A percentile compares a stretch with the other conserved stretches of the same genome.
Conservation (phyloP, 2,329 filamentous ascomycete species). For the Clarireedia paspali region DNA sequence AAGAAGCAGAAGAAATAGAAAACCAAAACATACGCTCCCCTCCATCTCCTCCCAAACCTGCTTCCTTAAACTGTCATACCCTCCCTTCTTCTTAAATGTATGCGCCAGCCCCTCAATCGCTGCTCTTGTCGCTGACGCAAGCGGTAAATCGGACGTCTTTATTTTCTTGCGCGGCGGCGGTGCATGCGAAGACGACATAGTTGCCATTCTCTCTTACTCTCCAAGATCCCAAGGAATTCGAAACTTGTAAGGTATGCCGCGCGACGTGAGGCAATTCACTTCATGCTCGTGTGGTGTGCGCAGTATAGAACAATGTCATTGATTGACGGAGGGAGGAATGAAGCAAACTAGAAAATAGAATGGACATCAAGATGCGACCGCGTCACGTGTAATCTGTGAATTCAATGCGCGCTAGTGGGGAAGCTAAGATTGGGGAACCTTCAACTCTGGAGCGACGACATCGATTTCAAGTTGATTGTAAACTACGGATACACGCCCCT, state of each 20-base stretch:
- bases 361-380: too few species aligned
- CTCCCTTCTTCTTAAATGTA: conserved; percentile 79
- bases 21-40: conserved; percentile 45
- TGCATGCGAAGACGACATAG: conserved; percentile 1
- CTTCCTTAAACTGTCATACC: conserved; percentile 72
- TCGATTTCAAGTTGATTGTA: not conserved
- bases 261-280: too few species aligned
- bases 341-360: too few species aligned
- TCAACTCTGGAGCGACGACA: not conserved
- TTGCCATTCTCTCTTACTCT: not conserved
- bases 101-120: conserved; percentile 71
- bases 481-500: not conserved
- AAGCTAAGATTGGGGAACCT: not conserved
- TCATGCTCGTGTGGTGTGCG: too few species aligned
- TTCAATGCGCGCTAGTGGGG: too few species aligned
- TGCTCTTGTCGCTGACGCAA: conserved; percentile 63
- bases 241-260: not conserved
- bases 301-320: too few species aligned
- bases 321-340: too few species aligned
- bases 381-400: too few species aligned
- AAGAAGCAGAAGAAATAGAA: not conserved
- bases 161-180: conserved; percentile 41
- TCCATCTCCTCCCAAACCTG: conserved; percentile 70
- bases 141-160: conserved; percentile 67
- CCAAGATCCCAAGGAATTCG: not conserved